Percentiles rank a stretch among this genome's conserved stretches.
Conservation (phyloP, 139 green algal species). For the Zygnema circumcarinatum region DNA sequence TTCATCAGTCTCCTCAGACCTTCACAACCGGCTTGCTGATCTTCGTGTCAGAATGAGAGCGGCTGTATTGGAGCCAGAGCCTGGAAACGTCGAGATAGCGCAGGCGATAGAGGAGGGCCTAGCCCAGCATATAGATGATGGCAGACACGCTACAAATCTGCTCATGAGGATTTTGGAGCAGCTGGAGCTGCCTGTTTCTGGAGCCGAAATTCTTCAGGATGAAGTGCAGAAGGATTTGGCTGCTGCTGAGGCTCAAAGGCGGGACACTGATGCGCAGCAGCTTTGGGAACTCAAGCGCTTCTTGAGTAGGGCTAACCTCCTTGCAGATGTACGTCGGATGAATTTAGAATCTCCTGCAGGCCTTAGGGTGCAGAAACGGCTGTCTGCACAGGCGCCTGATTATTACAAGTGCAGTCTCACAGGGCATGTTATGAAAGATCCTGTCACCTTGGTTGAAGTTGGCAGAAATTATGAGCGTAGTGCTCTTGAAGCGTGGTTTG, state of each 20-base stretch:
- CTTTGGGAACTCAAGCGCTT: slow-evolving; percentile 35
- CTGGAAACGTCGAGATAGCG: slow-evolving; percentile 3
- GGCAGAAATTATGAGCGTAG: slow-evolving; percentile 59
- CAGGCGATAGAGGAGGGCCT: slow-evolving; percentile 7
- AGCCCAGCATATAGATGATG: not conserved
- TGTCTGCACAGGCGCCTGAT: not conserved
- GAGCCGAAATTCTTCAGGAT: slow-evolving; percentile 24
- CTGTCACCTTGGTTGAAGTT: slow-evolving; percentile 59
- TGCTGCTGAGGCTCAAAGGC: slow-evolving; percentile 19
- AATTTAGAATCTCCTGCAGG: slow-evolving; percentile 9
- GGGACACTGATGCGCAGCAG: slow-evolving; percentile 22
- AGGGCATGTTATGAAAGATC: slow-evolving; percentile 60
- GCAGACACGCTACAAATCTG: not conserved
- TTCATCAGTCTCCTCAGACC: not conserved
- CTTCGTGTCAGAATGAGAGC: slow-evolving; percentile 23
- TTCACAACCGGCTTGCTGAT: slow-evolving; percentile 20
- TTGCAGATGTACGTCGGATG: slow-evolving; percentile 12
- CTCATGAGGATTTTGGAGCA: not conserved
- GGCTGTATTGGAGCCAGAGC: slow-evolving; percentile 25
- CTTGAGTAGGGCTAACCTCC: slow-evolving; percentile 7
- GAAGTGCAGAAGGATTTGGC: slow-evolving; percentile 43
- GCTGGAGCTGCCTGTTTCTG: not conserved
- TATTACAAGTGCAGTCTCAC: slow-evolving; percentile 57
- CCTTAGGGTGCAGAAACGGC: slow-evolving; percentile 9
- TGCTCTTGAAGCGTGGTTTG: slow-evolving; percentile 54